Evolutionary conservation across 2,329 filamentous ascomycete species (phyloP).

Genomic region (Aspergillus unguis): DNA sequence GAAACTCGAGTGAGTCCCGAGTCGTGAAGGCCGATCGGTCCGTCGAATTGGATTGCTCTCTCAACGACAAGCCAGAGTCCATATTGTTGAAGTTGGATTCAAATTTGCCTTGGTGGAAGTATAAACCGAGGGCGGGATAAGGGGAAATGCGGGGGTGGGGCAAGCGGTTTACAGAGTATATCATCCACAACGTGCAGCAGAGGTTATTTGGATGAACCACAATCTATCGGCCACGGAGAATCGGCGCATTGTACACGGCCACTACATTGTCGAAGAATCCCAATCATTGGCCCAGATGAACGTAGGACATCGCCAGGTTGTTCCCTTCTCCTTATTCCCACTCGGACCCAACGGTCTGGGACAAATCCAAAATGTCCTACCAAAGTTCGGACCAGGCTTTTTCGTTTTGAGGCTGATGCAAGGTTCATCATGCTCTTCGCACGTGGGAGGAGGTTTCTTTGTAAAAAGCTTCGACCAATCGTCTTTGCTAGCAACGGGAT

Average conservation of each 20-base stretch:
- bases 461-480: constrained; percentile 83
- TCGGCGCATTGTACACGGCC: background rate
- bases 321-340: constrained; percentile 77
- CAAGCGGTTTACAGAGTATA: too few relatives aligned
- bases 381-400: constrained; percentile 80
- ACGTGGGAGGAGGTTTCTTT: constrained; percentile 70
- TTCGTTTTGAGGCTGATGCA: constrained; percentile 82
- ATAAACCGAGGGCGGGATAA: background rate
- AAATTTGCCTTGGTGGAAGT: background rate
- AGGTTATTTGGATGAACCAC: too few relatives aligned
- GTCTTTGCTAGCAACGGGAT: constrained; percentile 71
- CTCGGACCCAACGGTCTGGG: constrained; percentile 77
- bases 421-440: constrained; percentile 78
- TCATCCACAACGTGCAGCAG: too few relatives aligned
- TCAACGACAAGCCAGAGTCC: background rate
- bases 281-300: constrained; percentile 71
- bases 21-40: background rate
- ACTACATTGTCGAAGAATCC: constrained; percentile 39
- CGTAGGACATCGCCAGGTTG: constrained; percentile 82
- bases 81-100: background rate
- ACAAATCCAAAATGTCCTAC: constrained; percentile 66
- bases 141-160: background rate
- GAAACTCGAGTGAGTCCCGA: background rate
- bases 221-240: too few relatives aligned
- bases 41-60: background rate